Evolutionary conservation across 1,139 yeast genomes (phyloP).

Genomic region (Magnusiomyces suaveolens): DNA sequence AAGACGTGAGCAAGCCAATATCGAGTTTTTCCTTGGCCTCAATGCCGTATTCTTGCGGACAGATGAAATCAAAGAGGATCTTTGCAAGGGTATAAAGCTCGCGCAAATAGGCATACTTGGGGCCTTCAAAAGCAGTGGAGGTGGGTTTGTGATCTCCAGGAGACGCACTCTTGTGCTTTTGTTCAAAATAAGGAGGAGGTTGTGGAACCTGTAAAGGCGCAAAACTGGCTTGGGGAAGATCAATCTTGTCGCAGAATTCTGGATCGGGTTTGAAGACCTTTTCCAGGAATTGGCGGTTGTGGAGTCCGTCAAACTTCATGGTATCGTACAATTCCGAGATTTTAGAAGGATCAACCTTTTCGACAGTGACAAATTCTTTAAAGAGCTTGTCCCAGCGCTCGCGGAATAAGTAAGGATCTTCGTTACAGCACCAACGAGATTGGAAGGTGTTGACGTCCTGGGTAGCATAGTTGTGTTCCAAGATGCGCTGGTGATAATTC

Average conservation of each 20-base stretch:
- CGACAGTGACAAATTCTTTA: slow-evolving; percentile 84
- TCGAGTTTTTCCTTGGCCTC: slow-evolving; percentile 92
- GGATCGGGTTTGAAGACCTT: slow-evolving; percentile 71
- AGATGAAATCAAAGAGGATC: slow-evolving; percentile 89
- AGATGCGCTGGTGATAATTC: slow-evolving; percentile 80
- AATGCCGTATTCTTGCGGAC: slow-evolving; percentile 98
- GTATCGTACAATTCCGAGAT: slow-evolving; percentile 95
- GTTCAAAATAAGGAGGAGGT: background rate
- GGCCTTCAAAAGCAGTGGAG: slow-evolving; percentile 54
- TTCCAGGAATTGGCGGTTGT: slow-evolving; percentile 81
- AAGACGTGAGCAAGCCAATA: slow-evolving; percentile 86
- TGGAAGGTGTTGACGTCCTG: slow-evolving; percentile 64
- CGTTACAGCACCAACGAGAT: slow-evolving; percentile 90
- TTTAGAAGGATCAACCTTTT: slow-evolving; percentile 95
- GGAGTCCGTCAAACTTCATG: slow-evolving; percentile 96
- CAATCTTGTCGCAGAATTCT: slow-evolving; percentile 17
- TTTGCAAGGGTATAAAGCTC: slow-evolving; percentile 85
- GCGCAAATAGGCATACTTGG: slow-evolving; percentile 68
- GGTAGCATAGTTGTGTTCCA: slow-evolving; percentile 79
- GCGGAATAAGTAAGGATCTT: slow-evolving; percentile 77
- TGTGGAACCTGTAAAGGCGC: slow-evolving; percentile 4
- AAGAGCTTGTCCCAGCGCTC: slow-evolving; percentile 98
- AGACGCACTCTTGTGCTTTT: background rate
- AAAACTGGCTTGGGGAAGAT: slow-evolving; percentile 24
- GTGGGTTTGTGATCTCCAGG: background rate